phyloP scores from a whole-genome alignment of 345 rosid species.

The Nephelium lappaceum region DNA sequence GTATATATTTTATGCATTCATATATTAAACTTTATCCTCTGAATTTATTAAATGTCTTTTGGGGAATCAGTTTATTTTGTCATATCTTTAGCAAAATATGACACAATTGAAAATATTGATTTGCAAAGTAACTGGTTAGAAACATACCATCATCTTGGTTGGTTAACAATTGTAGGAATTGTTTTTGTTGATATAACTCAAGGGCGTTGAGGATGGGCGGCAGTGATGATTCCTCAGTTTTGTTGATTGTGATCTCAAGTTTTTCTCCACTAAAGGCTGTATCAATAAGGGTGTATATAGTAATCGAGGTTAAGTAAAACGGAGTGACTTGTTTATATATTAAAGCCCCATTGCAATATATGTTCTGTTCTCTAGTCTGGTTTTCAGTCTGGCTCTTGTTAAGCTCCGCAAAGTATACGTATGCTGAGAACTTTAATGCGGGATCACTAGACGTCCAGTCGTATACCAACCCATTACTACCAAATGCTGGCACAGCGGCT shows the following conservation, averaged over 20 bases:
- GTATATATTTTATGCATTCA: no score
- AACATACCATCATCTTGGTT: conserved; percentile 11
- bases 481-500: conserved; percentile 15
- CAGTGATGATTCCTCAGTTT: background rate
- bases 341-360: background rate
- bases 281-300: background rate
- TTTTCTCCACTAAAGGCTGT: conserved; percentile 1
- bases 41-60: no score
- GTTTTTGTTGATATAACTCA: background rate
- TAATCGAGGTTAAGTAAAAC: background rate
- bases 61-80: no score
- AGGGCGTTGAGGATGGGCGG: conserved; percentile 8
- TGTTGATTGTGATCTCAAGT: background rate
- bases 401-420: conserved; percentile 32
- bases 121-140: no score
- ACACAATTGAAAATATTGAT: no score
- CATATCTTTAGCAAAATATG: no score
- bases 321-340: no score
- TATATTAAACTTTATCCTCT: no score
- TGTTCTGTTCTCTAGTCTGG: background rate
- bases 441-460: background rate
- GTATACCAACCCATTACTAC: background rate
- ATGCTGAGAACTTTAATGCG: background rate
- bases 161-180: background rate
- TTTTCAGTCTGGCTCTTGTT: conserved; percentile 1